Evolutionary conservation across 305 asterid genomes (phyloP), one percentile per base, ranked within the genome.

Genomic region (Fraxinus baroniana): DNA sequence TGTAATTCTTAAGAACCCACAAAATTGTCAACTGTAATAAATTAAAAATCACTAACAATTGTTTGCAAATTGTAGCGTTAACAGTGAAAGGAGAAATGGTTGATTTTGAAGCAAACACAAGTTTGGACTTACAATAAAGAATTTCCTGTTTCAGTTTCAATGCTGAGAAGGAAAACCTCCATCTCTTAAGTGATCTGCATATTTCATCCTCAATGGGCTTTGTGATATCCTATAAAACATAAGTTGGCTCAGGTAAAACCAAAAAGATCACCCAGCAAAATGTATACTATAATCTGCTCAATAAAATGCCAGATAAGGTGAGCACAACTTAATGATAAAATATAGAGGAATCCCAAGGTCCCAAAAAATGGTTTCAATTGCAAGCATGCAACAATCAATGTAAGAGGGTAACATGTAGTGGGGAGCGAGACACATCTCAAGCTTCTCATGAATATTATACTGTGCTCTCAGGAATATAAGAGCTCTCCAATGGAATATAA

Each of bases 91-190:
- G 52, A 64, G 52, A 83, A 57, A 46, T 6, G 26, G 12, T 28
- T 8, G 71, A 62, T 20, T 32, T 76, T 74, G 46, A 66, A 20
- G 39, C 8, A 78, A 77, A 79, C 46, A 6, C 71, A 78, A 73
- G 41, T 20, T 18, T 18, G 12, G 70, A 88, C 97, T 78, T 90
- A 95, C 99, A 93, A 84, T 91, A 93, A 76, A 96, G 91, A 86
- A 96, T 91, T 84, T 96, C 98, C 85, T 96, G 97, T 85, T 94
- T 96, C 87, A 93, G 76, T 86, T 91, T 91, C 89, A 96, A 90
- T 18, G 97, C 98, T 77, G 98, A 92, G 91, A 93, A 94, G 78
- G 97, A 92, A 87, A 74, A 84, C 72, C 95, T 90, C 98, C 99
- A 93, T 84, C 85, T 88, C 92, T 91, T 88, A 75, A 96, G 94